phyloP scores from a whole-genome alignment of 176 grass and related monocot species.

The Zoysia japonica region DNA sequence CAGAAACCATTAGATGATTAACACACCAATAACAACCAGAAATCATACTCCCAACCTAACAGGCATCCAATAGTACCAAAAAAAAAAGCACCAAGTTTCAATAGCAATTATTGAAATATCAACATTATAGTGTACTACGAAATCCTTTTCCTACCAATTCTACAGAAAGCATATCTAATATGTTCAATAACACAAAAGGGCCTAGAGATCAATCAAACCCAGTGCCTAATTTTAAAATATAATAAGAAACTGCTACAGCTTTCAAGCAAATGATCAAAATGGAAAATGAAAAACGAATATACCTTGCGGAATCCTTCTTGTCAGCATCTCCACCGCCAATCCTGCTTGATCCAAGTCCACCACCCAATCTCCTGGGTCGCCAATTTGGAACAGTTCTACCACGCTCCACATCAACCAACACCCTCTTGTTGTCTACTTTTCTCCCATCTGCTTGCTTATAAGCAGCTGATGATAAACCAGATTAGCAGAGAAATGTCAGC shows the following conservation, averaged over 20 bases:
- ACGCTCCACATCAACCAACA: constrained; percentile 82
- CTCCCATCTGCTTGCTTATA: constrained; percentile 83
- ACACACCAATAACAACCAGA: background rate
- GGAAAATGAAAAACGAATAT: background rate
- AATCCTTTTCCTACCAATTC: too few species aligned
- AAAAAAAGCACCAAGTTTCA: too few species aligned
- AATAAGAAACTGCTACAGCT: background rate
- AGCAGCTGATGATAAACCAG: constrained; percentile 51
- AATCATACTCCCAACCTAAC: background rate
- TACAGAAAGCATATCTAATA: too few species aligned
- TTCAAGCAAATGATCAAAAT: background rate
- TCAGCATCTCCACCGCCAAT: constrained; percentile 54
- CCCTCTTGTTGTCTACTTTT: constrained; percentile 70
- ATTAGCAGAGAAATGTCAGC: background rate
- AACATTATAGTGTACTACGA: too few species aligned
- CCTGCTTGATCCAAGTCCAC: constrained; percentile 81
- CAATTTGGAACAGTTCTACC: constrained; percentile 87
- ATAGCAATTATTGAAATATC: too few species aligned
- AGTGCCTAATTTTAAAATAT: background rate
- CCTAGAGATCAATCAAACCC: background rate
- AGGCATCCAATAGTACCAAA: background rate
- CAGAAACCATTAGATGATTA: background rate
- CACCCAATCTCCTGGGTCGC: constrained; percentile 77
- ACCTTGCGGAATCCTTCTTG: constrained; percentile 34
- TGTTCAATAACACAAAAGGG: too few species aligned